Evolutionary conservation across 805 yeast genomes (phyloP), one percentile per base, ranked within the genome.

Genomic region (Lachancea nothofagi): DNA sequence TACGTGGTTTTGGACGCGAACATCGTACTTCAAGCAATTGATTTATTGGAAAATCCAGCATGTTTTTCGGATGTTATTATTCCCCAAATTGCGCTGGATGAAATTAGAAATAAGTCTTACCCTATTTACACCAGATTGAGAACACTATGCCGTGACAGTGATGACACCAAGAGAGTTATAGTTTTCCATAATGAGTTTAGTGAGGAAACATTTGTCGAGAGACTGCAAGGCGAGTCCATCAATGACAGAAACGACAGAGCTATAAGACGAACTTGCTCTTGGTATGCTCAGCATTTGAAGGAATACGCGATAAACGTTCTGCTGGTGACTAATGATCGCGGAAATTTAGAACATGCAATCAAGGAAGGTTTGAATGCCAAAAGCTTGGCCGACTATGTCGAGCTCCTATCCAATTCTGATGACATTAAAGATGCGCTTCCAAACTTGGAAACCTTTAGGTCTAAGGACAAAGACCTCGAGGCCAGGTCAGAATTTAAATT

Each of bases 21-120:
- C 55, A 80, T 93, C 48, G 81, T 84, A 1, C 66, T 93, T 45
- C 83, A 80, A 56, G 90, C 95, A 5, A 90, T 93, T 46, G 99
- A 93, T 61, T 66, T 93, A 43, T 65, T 93, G 41, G 99, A 93
- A 61, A 80, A 78, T 52, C 70, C 71, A 15, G 71, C 74, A 22
- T 81, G 84, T 39, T 85, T 93, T 55, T 81, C 73, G 54, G 97
- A 93, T 62, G 96, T 89, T 13, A 81, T 93, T 41, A 67, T 93
- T n/a, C 96, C 97, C 1, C 98, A 93, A 59, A 83, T 95, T 5
- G 97, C 87, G 2, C 68, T 93, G 25, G 97, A 94, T 50, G 97
- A 93, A 61, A 96, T 90, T 7, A 77, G 86, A 48, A 87, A 87
- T 57, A 72, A 81, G 54, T 85, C 95, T 36, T 77, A 80, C 54